Conservation (phyloP, 768 basidiomycete species). For the Tubosaeta brunneosetosa region DNA sequence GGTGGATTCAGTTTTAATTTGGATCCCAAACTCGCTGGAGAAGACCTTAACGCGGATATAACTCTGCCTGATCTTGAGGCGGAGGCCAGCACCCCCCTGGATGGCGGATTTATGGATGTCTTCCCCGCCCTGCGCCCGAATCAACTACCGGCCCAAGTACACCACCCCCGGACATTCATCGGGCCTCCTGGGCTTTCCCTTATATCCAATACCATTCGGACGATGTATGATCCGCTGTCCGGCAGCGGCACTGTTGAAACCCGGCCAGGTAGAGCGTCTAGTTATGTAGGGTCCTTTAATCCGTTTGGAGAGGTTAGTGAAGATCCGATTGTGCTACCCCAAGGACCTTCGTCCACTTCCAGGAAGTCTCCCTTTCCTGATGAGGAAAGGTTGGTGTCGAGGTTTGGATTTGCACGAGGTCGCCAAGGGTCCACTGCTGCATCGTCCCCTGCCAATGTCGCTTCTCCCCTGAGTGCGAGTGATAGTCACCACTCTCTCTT, state of each 20-base stretch:
- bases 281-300: conserved; percentile 74
- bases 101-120: conserved; percentile 62
- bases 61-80: conserved; percentile 46
- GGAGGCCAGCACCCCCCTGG: conserved; percentile 51
- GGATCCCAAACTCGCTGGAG: conserved; percentile 67
- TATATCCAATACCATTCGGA: conserved; percentile 42
- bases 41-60: conserved; percentile 36
- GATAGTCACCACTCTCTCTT: conserved; percentile 48
- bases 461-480: conserved; percentile 51
- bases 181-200: conserved; percentile 54
- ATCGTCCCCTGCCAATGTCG: conserved; percentile 54
- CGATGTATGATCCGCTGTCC: conserved; percentile 53
- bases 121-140: conserved; percentile 58
- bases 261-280: conserved; percentile 42
- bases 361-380: conserved; percentile 49
- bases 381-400: conserved; percentile 59
- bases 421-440: conserved; percentile 54
- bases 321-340: conserved; percentile 34
- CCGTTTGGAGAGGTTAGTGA: conserved; percentile 67
- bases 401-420: conserved; percentile 78
- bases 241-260: conserved; percentile 41
- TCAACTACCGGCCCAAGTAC: conserved; percentile 16
- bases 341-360: conserved; percentile 29
- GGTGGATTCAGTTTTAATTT: conserved; percentile 84
- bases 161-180: conserved; percentile 33